Conservation (phyloP, 306 rosid genomes). For the Vigna hirtella region DNA sequence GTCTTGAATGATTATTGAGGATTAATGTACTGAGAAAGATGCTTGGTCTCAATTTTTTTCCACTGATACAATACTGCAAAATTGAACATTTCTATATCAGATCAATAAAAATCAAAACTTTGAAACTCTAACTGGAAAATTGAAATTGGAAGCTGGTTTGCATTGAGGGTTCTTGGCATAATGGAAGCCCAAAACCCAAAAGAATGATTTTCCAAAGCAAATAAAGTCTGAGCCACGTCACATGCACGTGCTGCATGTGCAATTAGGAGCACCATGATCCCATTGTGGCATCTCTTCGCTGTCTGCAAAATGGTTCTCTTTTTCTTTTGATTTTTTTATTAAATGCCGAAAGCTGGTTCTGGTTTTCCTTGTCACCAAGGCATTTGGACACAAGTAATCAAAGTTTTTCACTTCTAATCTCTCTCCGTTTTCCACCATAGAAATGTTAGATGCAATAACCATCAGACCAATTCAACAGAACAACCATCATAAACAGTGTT, state of each 20-base stretch:
- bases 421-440: constrained; percentile 18
- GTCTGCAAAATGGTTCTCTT: constrained; percentile 44
- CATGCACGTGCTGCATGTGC: constrained; percentile 80
- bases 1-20: too few relatives aligned
- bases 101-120: too few relatives aligned
- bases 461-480: constrained; percentile 31
- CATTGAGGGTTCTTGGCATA: neutral
- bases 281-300: constrained; percentile 48
- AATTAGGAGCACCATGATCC: constrained; percentile 53
- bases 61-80: neutral
- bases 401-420: constrained; percentile 42
- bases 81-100: neutral
- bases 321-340: constrained; percentile 39
- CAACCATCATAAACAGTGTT: neutral
- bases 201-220: constrained; percentile 23
- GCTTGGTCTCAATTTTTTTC: too few relatives aligned
- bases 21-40: too few relatives aligned
- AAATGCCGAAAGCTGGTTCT: constrained; percentile 53
- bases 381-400: constrained; percentile 63
- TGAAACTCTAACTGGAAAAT: neutral
- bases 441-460: constrained; percentile 7
- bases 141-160: neutral
- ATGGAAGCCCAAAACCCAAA: constrained; percentile 7
- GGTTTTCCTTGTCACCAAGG: constrained; percentile 53
- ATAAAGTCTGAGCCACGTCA: constrained; percentile 36